Base-by-base conservation (phyloP, 495 filamentous ascomycete species). In the Tirmania nivea region DNA sequence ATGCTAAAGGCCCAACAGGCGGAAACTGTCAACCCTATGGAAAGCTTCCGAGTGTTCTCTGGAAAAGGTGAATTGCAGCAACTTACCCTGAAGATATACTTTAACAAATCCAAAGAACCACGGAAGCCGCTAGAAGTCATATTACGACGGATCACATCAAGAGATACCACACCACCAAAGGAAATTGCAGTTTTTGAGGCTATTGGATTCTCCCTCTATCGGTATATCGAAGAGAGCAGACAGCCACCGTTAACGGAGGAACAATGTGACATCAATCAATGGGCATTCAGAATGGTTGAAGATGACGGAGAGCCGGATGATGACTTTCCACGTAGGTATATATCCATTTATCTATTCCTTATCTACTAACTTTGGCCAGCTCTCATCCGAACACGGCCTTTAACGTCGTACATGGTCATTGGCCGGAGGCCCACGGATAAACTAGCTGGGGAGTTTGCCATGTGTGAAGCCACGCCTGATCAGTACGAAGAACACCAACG, bases 261-360 rank as follows among this genome's bases (percentile, higher is more conserved):
- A 34, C 83, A 86, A 61, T 67, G 82, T 34, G 89, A 86, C 54
- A 82, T 94, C 50, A 96, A 96, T 60, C 77, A 79, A 62, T 99
- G 90, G 89, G 82, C 80, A 10, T 68, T 99, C 14, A 75, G 87
- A 34, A 94, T 99, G 84, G 84, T 95, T 8, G 39, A 45, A 7
- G 90, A 99, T 58, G 84, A 88, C 60, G 88, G 84, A 9, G 90
- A 99, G 61, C 83, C 95, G 3, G 90, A 99, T 59, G 86, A 85
- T 60, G 90, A 99, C 63, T 96, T 99, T 58, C 88, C 87, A 5
- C 77, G 48, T 50, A 50, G 21, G 48, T 47, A 14, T 14, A 47
- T 19, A 17, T 50, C 21, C 8, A 50, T 50, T 50, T 16, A 11
- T 16, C 21, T 4, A 50, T 16, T 50, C 14, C 14, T 10, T 8